Percentiles rank a stretch among this genome's conserved stretches.
These are phyloP conservation scores for Beauveria bassiana DNA, from an alignment of 2,329 filamentous ascomycete species.

Conservation along the genomic window DNA sequence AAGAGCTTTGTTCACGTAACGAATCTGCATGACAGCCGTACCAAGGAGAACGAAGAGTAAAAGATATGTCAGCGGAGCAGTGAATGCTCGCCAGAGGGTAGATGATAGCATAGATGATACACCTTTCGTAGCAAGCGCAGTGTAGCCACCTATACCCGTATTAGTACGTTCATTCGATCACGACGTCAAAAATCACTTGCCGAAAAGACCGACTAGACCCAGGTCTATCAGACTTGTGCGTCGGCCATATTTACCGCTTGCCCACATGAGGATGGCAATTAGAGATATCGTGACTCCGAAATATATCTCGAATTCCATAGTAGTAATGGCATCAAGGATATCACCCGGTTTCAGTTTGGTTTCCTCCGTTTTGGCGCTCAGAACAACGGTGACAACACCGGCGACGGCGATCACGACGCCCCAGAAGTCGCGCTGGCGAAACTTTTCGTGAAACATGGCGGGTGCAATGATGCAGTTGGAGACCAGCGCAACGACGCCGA, in stretches of 20 bases:
- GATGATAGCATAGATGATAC: slow-evolving; percentile 92
- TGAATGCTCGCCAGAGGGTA: slow-evolving; percentile 79
- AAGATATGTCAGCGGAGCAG: slow-evolving; percentile 85
- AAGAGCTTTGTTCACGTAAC: slow-evolving; percentile 81
- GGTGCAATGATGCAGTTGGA: slow-evolving; percentile 97
- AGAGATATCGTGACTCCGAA: slow-evolving; percentile 65
- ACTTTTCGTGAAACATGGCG: slow-evolving; percentile 83
- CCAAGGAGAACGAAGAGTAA: slow-evolving; percentile 70
- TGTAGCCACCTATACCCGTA: slow-evolving; percentile 68
- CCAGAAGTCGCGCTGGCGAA: slow-evolving; percentile 75
- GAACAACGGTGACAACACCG: slow-evolving; percentile 84
- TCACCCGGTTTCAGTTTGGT: slow-evolving; percentile 85
- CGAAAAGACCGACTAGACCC: slow-evolving; percentile 87
- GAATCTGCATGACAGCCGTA: slow-evolving; percentile 93
- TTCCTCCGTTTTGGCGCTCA: slow-evolving; percentile 84
- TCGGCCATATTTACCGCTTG: slow-evolving; percentile 76
- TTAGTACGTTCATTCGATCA: slow-evolving; percentile 4
- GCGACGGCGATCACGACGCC: slow-evolving; percentile 81
- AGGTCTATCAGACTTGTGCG: slow-evolving; percentile 86
- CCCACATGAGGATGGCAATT: slow-evolving; percentile 72
- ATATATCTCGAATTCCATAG: slow-evolving; percentile 86
- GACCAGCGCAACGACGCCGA: slow-evolving; percentile 93
- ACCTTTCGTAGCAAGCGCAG: slow-evolving; percentile 92
- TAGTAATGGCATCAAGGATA: slow-evolving; percentile 82
- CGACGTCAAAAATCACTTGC: slow-evolving; percentile 39